Evolutionary conservation across 371 early-diverging fungal genomes (phyloP).

Genomic region (Lichtheimia corymbifera): DNA sequence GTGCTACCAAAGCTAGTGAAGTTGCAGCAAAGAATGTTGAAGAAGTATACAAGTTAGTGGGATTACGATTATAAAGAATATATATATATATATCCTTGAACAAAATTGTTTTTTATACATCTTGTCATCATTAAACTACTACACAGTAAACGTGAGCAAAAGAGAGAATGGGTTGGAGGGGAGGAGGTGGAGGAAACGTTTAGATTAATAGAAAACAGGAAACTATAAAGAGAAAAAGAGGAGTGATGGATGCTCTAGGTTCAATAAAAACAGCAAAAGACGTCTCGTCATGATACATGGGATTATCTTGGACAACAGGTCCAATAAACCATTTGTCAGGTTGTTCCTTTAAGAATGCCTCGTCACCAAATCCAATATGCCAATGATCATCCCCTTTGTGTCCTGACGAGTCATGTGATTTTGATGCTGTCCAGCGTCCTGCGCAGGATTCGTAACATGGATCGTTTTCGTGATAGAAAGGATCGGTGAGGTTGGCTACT

Average conservation of each 20-base stretch:
- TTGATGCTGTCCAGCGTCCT: conserved; percentile 9
- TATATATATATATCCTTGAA: too few species aligned
- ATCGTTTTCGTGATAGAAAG: conserved; percentile 6
- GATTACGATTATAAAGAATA: conserved; percentile 38
- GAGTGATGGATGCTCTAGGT: too few species aligned
- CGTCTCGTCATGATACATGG: too few species aligned
- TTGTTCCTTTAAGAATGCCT: background rate
- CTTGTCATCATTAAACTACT: too few species aligned
- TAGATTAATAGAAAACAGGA: too few species aligned
- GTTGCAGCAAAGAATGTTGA: conserved; percentile 58
- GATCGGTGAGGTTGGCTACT: conserved; percentile 14
- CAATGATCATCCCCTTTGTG: background rate
- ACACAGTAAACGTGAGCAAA: background rate
- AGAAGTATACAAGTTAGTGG: conserved; percentile 60
- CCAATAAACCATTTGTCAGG: conserved; percentile 18
- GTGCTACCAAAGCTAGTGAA: conserved; percentile 59
- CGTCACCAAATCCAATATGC: conserved; percentile 18
- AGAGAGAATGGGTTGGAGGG: background rate
- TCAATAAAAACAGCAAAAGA: too few species aligned
- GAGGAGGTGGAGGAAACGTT: background rate
- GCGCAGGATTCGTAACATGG: conserved; percentile 11
- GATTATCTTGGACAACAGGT: conserved; percentile 10
- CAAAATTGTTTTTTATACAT: too few species aligned
- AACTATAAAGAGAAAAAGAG: too few species aligned
- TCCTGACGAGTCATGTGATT: background rate